Evolutionary conservation across 805 yeast species (phyloP).

Genomic region (Metschnikowia gruessii): DNA sequence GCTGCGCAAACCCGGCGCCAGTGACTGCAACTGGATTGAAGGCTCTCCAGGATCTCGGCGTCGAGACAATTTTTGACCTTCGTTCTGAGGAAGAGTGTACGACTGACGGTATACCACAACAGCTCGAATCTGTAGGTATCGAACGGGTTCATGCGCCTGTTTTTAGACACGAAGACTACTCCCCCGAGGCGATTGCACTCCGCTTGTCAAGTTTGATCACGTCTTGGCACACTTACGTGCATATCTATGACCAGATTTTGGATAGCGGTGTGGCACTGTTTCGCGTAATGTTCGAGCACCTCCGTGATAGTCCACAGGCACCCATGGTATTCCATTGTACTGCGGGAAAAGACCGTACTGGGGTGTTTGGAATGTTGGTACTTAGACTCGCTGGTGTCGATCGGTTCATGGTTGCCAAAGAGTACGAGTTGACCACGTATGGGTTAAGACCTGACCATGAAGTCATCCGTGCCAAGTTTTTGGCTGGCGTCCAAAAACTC

Average conservation of each 20-base stretch:
- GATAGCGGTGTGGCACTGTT: conserved; percentile 47
- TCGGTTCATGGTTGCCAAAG: conserved; percentile 60
- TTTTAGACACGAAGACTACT: conserved; percentile 49
- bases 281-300: conserved; percentile 48
- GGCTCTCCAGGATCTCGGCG: conserved; percentile 41
- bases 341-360: conserved; percentile 87
- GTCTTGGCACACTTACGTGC: conserved; percentile 60
- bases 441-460: conserved; percentile 56
- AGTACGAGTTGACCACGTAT: conserved; percentile 69
- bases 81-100: conserved; percentile 57
- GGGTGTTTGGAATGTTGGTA: conserved; percentile 66
- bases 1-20: conserved; percentile 59
- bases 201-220: conserved; percentile 53
- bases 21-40: conserved; percentile 51
- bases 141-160: conserved; percentile 56
- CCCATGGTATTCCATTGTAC: conserved; percentile 70
- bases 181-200: conserved; percentile 62
- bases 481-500: conserved; percentile 31
- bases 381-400: conserved; percentile 65
- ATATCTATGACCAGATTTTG: conserved; percentile 60
- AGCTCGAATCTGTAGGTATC: conserved; percentile 42
- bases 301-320: conserved; percentile 48
- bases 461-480: conserved; percentile 34
- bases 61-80: conserved; percentile 62
- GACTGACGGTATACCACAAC: conserved; percentile 42